These are phyloP conservation scores for Choricystis sp. DNA, from an alignment of 139 green algal species.

Conservation along the genomic window DNA sequence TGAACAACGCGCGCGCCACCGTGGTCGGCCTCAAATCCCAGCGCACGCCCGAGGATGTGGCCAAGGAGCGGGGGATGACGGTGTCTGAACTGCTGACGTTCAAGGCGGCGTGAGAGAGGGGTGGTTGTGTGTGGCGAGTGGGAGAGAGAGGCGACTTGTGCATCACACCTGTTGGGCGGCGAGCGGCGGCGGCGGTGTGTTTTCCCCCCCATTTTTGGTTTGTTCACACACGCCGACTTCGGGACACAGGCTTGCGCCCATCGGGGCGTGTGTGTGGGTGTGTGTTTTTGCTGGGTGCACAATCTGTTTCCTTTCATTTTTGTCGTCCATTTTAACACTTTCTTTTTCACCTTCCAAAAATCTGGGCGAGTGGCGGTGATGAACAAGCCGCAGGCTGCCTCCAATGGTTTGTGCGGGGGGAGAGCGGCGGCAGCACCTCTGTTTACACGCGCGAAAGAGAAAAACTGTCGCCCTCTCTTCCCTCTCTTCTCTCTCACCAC, in stretches of 20 bases:
- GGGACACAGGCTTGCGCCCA: no score
- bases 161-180: no score
- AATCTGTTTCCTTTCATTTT: not conserved
- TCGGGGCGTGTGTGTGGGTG: no score
- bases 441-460: no score
- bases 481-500: not conserved
- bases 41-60: slow-evolving; percentile 54
- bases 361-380: no score
- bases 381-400: no score
- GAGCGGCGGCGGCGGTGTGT: no score
- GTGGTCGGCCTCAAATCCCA: slow-evolving; percentile 52
- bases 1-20: slow-evolving; percentile 87
- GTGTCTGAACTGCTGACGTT: slow-evolving; percentile 38
- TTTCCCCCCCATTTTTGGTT: no score
- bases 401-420: no score
- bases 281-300: not conserved
- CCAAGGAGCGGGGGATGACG: slow-evolving; percentile 38
- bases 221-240: no score
- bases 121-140: not conserved
- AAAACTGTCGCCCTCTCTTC: not conserved
- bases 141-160: no score
- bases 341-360: not conserved
- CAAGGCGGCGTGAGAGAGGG: not conserved
- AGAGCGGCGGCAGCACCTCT: no score
- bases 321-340: not conserved